Evolutionary conservation across 2,329 filamentous ascomycete species (phyloP).

Genomic region (Exserohilum turcica): DNA sequence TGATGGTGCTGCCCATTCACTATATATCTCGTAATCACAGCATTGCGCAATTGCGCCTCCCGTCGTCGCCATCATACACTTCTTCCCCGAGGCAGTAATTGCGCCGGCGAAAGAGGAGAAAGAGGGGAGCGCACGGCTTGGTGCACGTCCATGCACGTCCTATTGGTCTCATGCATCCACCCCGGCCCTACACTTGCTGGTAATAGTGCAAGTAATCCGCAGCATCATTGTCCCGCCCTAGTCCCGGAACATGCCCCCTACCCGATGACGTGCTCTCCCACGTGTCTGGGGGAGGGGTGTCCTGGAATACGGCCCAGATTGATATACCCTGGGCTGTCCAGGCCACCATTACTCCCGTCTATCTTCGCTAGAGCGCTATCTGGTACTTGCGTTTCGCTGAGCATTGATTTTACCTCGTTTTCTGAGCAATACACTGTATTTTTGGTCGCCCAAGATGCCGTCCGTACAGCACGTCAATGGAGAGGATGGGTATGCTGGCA

Average conservation of each 20-base stretch:
- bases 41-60: slow-evolving; percentile 31
- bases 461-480: slow-evolving; percentile 22
- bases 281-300: not conserved
- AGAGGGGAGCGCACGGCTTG: slow-evolving; percentile 3
- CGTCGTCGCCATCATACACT: slow-evolving; percentile 10
- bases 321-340: slow-evolving; percentile 3
- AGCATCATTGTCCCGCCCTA: slow-evolving; percentile 3
- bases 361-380: not conserved
- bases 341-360: not conserved
- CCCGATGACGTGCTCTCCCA: slow-evolving; percentile 15
- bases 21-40: slow-evolving; percentile 6
- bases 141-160: slow-evolving; percentile 4
- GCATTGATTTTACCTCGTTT: not conserved
- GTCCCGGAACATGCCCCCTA: slow-evolving; percentile 7
- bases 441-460: slow-evolving; percentile 22
- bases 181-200: not conserved
- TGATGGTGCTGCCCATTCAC: not conserved
- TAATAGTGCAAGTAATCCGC: slow-evolving; percentile 3
- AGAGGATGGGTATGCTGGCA: slow-evolving; percentile 6
- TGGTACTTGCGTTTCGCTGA: not conserved
- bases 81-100: slow-evolving; percentile 12
- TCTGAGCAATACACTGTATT: not conserved
- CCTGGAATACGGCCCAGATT: slow-evolving; percentile 1
- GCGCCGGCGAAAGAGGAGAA: slow-evolving; percentile 7
- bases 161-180: slow-evolving; percentile 1